phyloP scores from a whole-genome alignment of 495 filamentous ascomycete species.

The Podospora anserina region DNA sequence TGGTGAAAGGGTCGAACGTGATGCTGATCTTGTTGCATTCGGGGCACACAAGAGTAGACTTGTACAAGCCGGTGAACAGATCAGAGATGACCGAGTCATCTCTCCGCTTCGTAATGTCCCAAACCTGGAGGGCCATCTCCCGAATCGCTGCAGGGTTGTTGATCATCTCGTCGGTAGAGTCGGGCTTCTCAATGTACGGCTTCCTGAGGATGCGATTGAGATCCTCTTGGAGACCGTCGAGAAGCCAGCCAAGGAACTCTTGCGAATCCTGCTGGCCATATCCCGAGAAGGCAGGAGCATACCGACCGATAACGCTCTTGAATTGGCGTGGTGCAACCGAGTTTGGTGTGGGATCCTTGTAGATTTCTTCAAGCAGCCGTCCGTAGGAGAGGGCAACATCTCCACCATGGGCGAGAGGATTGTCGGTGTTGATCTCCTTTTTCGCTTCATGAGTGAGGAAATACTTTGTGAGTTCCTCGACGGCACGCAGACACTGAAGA shows the following conservation, averaged over 20 bases:
- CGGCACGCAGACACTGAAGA: slow-evolving; percentile 84
- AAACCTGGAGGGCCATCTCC: slow-evolving; percentile 79
- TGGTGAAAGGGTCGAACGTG: slow-evolving; percentile 97
- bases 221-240: slow-evolving; percentile 93
- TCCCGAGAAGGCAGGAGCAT: slow-evolving; percentile 81
- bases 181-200: slow-evolving; percentile 95
- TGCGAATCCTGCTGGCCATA: slow-evolving; percentile 97
- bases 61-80: slow-evolving; percentile 95
- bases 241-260: slow-evolving; percentile 93
- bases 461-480: slow-evolving; percentile 87
- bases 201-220: slow-evolving; percentile 91
- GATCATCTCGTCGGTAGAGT: slow-evolving; percentile 96
- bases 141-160: slow-evolving; percentile 70
- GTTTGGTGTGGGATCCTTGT: slow-evolving; percentile 54
- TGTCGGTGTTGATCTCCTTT: slow-evolving; percentile 74
- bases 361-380: slow-evolving; percentile 68
- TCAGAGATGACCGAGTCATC: slow-evolving; percentile 95
- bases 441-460: slow-evolving; percentile 74
- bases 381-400: slow-evolving; percentile 80
- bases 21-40: slow-evolving; percentile 93
- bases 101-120: slow-evolving; percentile 86
- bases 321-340: slow-evolving; percentile 72
- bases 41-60: slow-evolving; percentile 91
- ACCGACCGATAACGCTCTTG: slow-evolving; percentile 74
- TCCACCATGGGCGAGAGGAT: slow-evolving; percentile 79